Evolutionary conservation across 192 early-diverging fungal genomes (phyloP).

Genomic region (Radiomyces spectabilis): DNA sequence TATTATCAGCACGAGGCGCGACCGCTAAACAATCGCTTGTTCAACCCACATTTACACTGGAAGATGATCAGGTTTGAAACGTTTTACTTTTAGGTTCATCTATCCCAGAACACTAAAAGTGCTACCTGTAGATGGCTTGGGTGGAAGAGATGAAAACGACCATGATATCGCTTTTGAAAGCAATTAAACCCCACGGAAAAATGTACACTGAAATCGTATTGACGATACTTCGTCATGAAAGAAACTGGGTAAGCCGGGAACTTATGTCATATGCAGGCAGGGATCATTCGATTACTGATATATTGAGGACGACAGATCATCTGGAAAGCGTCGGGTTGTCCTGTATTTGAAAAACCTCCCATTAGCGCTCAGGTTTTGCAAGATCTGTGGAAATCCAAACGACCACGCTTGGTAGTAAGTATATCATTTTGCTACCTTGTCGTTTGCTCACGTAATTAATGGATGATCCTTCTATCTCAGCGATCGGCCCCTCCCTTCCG

Average conservation of each 20-base stretch:
- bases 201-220: constrained; percentile 58
- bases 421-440: background rate
- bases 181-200: constrained; percentile 48
- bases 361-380: constrained; percentile 34
- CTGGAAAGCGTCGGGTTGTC: constrained; percentile 80
- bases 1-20: constrained; percentile 46
- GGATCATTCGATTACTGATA: no score
- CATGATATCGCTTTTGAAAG: constrained; percentile 41
- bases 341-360: constrained; percentile 54
- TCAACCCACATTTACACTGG: constrained; percentile 4
- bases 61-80: constrained; percentile 27
- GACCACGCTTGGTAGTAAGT: constrained; percentile 7
- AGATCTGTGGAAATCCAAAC: constrained; percentile 1
- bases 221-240: constrained; percentile 64
- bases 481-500: constrained; percentile 7
- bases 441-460: background rate
- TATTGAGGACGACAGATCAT: constrained; percentile 52
- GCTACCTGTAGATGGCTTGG: constrained; percentile 37
- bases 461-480: background rate
- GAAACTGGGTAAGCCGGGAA: constrained; percentile 52
- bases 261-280: no score
- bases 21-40: constrained; percentile 40
- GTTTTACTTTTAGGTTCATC: background rate
- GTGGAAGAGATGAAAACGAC: constrained; percentile 39
- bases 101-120: background rate